Evolutionary conservation across 179 eudicot genomes (phyloP), one percentile per base, ranked within the genome.

Genomic region (Drosera spatulata): DNA sequence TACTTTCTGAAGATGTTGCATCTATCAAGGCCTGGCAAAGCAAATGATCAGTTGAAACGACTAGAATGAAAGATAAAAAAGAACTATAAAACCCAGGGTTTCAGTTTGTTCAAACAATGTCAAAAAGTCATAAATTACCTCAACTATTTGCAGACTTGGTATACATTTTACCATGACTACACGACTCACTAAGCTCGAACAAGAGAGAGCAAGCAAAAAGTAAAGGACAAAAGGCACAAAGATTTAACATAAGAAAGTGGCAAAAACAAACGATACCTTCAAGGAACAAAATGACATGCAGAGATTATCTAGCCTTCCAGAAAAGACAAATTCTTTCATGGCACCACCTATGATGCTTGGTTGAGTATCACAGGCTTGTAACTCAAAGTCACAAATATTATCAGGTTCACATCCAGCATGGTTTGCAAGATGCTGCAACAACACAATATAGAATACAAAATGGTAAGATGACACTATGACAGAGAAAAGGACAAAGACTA

Each of bases 291-390:
- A 93, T 42, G 96, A 84, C 87, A 83, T 86, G 85, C 96, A 93
- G 52, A 93, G 85, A 66, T 93, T 93, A 71, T 93, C 99, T 62
- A 93, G 93, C 78, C 99, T 82, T 75, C 99, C 99, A 5, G 99
- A 93, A 76, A 84, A 93, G 63, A 93, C 50, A 66, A 88, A 93
- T 66, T 93, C 99, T 77, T 86, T 93, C 67, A 71, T 61, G 0
- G 95, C 87, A 56, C 96, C 99, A 55, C 88, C 96, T 64, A 93
- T 84, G 61, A 79, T 60, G 70, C 96, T 93, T 56, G 91, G 88
- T 77, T 93, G 99, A 61, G 96, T 89, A 78, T 93, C 96, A 73
- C 99, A 93, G 65, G 86, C 87, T 89, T 88, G 99, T 77, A 93
- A 66, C 76, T 93, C 99, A 72, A 93, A 93, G 75, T 93, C 99